Base-by-base conservation (phyloP, 495 filamentous ascomycete genomes). In the Aspergillus steynii region DNA sequence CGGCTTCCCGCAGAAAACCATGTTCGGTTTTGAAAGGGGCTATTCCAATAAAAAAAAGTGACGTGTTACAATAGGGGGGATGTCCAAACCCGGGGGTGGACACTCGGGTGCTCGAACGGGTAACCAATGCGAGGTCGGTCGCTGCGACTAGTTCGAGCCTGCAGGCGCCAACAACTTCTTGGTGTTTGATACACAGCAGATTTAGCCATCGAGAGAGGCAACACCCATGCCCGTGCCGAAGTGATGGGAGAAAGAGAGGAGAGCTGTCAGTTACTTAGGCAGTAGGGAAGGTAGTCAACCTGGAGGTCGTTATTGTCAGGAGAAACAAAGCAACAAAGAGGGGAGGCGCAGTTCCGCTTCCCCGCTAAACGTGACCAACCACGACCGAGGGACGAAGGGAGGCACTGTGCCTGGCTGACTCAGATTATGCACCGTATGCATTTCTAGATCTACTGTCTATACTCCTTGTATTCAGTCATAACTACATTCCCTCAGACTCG, bases 1-100 rank as follows among this genome's bases (percentile, higher is more conserved):
- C 55, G 88, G 88, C 70, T 89, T 88, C 29, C 88, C 88, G 65
- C 85, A 86, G 68, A 90, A 91, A 2, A 91, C 88, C 88, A 91
- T 91, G 28, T 37, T 59, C 53, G 48, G 25, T 29, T 25, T 31
- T 59, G 42, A 53, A 59, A 59, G 55, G 52, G 31, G 31, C 2
- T 5, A 7, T 34, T 34, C 31, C 20, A 20, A 20, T 20, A 20
- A 20, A 20, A 34, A 7, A 34, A 34, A 42, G 9, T 12, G 37
- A 42, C 10, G 37, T 42, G 37, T 14, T 15, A 42, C 37, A 55
- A 54, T 28, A 46, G 48, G 55, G 42, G 14, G 9, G 14, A 28
- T n/a, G n/a, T 50, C 10, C 26, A 58, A 29, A 37, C 29, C 28
- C 14, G 52, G 31, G 28, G 52, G 49, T 50, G 20, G 49, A 27